These are phyloP conservation scores for Aquilaria malaccensis DNA, from an alignment of 345 rosid genomes.

Conservation along the genomic window DNA sequence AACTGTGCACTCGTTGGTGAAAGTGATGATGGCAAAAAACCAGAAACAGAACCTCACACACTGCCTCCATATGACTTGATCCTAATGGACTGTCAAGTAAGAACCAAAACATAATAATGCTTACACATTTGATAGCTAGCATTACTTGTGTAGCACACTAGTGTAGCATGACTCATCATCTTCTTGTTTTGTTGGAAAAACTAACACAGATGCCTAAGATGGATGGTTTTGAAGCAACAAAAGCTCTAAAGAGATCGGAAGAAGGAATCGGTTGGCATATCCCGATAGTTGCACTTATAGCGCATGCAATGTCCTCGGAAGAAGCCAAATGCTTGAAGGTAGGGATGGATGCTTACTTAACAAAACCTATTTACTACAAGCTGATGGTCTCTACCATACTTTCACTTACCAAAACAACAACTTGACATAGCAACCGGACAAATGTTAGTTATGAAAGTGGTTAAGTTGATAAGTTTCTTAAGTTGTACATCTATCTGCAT, in stretches of 20 bases:
- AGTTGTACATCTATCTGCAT: too few species aligned
- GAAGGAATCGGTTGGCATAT: conserved; percentile 35
- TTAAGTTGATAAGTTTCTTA: too few species aligned
- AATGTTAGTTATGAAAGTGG: too few species aligned
- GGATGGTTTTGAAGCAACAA: conserved; percentile 89
- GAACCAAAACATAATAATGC: background rate
- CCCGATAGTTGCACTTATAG: conserved; percentile 78
- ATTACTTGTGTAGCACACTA: too few species aligned
- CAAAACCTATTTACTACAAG: conserved; percentile 86
- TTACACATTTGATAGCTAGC: too few species aligned
- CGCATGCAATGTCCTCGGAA: conserved; percentile 74
- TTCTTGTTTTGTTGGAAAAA: too few species aligned
- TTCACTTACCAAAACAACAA: conserved; percentile 42
- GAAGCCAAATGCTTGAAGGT: conserved; percentile 67
- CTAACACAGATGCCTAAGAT: conserved; percentile 69
- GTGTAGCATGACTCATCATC: too few species aligned
- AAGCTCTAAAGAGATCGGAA: conserved; percentile 60
- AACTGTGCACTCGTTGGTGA: conserved; percentile 21
- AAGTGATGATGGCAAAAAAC: conserved; percentile 15
- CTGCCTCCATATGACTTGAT: conserved; percentile 61
- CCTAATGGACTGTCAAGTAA: conserved; percentile 94
- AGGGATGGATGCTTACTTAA: conserved; percentile 96
- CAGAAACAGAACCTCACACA: conserved; percentile 17
- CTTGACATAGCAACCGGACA: conserved; percentile 5
- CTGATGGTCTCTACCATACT: conserved; percentile 89